Evolutionary conservation across 148 eudicot genomes (phyloP).

Genomic region (Tetragonia tetragonoides): DNA sequence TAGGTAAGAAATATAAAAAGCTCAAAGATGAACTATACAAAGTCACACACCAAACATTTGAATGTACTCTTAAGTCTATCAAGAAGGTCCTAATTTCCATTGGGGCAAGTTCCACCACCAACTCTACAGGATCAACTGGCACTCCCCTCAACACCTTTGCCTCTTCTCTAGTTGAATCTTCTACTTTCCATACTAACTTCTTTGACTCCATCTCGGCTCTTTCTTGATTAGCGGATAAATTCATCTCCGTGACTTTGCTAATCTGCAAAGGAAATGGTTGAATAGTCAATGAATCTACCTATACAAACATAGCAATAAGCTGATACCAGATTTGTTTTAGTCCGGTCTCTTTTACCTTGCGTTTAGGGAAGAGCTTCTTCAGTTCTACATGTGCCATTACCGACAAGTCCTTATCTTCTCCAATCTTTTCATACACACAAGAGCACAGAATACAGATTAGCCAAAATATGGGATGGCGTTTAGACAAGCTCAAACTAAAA

Average conservation of each 20-base stretch:
- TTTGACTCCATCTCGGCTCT: conserved; percentile 71
- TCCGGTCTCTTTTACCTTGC: conserved; percentile 49
- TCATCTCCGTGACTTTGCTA: conserved; percentile 68
- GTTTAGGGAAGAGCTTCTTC: conserved; percentile 69
- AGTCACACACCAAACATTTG: conserved; percentile 23
- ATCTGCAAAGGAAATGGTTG: conserved; percentile 43
- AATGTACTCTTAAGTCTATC: conserved; percentile 36
- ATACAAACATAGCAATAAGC: not conserved
- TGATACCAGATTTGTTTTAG: not conserved
- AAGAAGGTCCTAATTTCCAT: conserved; percentile 89
- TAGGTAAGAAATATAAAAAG: not conserved
- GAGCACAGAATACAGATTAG: not conserved
- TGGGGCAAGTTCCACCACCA: conserved; percentile 73
- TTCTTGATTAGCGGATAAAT: conserved; percentile 86
- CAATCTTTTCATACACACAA: conserved; percentile 42
- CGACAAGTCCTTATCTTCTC: conserved; percentile 77
- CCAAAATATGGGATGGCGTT: too few relatives aligned
- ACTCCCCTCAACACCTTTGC: conserved; percentile 52
- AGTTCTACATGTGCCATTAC: conserved; percentile 67
- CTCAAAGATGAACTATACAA: not conserved
- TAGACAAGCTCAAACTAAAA: not conserved
- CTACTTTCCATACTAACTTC: conserved; percentile 74
- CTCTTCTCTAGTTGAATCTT: conserved; percentile 40
- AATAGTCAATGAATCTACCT: not conserved
- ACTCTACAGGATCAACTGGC: conserved; percentile 57